phyloP scores from a whole-genome alignment of 306 rosid genomes.

The Casuarina equisetifolia region DNA sequence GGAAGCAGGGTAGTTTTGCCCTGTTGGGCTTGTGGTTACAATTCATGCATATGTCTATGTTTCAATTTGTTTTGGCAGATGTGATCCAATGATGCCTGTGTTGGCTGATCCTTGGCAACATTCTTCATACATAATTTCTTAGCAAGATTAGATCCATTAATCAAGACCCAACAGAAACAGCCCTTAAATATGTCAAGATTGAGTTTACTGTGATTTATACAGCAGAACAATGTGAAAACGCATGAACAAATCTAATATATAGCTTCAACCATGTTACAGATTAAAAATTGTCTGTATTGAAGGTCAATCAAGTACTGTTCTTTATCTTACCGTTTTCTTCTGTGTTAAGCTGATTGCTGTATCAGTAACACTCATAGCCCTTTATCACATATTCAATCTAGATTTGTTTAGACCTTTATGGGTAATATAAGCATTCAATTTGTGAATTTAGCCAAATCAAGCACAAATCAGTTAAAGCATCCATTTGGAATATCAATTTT shows the following conservation, averaged over 20 bases:
- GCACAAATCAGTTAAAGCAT: neutral
- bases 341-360: neutral
- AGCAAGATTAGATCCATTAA: too few species aligned
- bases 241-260: neutral
- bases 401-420: neutral
- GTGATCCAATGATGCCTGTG: neutral
- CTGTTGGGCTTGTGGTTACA: slow-evolving; percentile 6
- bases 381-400: neutral
- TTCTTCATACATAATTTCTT: neutral
- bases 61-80: neutral
- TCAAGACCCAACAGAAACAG: too few species aligned
- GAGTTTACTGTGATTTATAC: neutral
- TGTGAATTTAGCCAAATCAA: neutral
- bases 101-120: neutral
- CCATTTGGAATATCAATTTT: slow-evolving; percentile 3
- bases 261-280: neutral
- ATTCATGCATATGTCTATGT: neutral
- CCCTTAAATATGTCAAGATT: too few species aligned
- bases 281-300: neutral
- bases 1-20: neutral
- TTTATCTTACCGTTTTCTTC: neutral
- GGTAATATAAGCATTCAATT: neutral
- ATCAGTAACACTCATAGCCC: neutral
- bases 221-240: neutral
- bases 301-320: neutral